A percentile compares a stretch with the other conserved stretches of the same genome.
These are phyloP conservation scores for Gryganskiella cystojenkinii DNA, from an alignment of 192 early-diverging fungal species.

Conservation along the genomic window DNA sequence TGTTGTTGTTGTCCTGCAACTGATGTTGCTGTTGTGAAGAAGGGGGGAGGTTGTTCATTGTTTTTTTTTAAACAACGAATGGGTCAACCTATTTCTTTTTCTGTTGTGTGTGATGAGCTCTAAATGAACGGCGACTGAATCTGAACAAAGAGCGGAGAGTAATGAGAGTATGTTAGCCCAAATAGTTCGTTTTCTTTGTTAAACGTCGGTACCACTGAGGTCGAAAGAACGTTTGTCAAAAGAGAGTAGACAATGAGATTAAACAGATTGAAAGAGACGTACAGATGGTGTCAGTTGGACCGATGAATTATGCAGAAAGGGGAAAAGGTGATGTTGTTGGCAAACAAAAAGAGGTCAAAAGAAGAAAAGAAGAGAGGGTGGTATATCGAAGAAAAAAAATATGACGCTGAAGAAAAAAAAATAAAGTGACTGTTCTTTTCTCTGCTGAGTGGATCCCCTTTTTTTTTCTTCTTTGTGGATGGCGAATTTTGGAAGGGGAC, in stretches of 20 bases:
- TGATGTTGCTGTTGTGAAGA: constrained; percentile 14
- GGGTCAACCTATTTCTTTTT: constrained; percentile 1
- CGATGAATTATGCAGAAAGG: constrained; percentile 13
- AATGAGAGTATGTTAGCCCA: background rate
- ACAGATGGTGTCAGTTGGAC: constrained; percentile 1
- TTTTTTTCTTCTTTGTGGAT: background rate
- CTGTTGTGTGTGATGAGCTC: constrained; percentile 1
- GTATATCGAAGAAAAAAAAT: background rate
- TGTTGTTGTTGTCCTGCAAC: constrained; percentile 25
- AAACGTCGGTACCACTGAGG: background rate
- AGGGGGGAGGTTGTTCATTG: constrained; percentile 2
- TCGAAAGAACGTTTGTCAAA: background rate
- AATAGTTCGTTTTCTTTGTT: background rate
- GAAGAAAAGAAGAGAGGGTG: background rate
- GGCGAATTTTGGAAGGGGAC: background rate
- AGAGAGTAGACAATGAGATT: constrained; percentile 2
- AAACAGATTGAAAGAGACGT: constrained; percentile 7
- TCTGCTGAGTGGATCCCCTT: constrained; percentile 9
- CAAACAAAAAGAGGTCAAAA: constrained; percentile 5
- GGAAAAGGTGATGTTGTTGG: background rate
- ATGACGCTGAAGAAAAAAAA: no score
- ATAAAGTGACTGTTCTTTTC: background rate
- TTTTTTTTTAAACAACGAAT: background rate
- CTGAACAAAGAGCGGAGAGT: background rate
- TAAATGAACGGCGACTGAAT: background rate